Conservation (phyloP, 2,329 filamentous ascomycete species). For the Exserohilum turcica region DNA sequence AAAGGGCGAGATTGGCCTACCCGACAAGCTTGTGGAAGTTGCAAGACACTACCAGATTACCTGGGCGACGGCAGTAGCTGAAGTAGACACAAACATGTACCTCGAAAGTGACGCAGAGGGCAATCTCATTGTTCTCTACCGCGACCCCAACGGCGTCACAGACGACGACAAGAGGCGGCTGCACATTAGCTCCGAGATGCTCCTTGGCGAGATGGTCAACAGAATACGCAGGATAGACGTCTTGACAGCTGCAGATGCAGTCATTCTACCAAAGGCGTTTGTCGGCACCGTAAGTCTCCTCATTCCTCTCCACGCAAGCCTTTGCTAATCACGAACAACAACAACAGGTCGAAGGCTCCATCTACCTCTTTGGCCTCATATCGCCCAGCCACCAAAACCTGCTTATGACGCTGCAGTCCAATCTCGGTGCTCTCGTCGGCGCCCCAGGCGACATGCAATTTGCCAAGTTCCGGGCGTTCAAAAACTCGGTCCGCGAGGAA, state of each 20-base stretch:
- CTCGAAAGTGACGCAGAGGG: slow-evolving; percentile 85
- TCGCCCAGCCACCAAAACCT: slow-evolving; percentile 73
- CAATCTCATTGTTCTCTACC: slow-evolving; percentile 80
- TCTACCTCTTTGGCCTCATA: slow-evolving; percentile 88
- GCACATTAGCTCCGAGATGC: slow-evolving; percentile 78
- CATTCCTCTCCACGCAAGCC: neutral
- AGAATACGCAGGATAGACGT: slow-evolving; percentile 77
- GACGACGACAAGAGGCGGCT: slow-evolving; percentile 73
- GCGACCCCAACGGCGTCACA: slow-evolving; percentile 73
- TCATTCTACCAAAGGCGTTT: slow-evolving; percentile 82
- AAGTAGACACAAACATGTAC: slow-evolving; percentile 74
- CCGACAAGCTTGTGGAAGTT: slow-evolving; percentile 71
- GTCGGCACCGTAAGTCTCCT: slow-evolving; percentile 74
- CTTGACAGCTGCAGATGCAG: slow-evolving; percentile 64
- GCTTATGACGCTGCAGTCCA: slow-evolving; percentile 78
- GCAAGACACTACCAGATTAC: slow-evolving; percentile 79
- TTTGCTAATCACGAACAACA: slow-evolving; percentile 48
- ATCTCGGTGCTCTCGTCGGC: slow-evolving; percentile 68
- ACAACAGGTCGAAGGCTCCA: slow-evolving; percentile 81
- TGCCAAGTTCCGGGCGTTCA: slow-evolving; percentile 79
- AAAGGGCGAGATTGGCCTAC: slow-evolving; percentile 60
- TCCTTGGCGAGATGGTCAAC: slow-evolving; percentile 92
- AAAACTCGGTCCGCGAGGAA: slow-evolving; percentile 70
- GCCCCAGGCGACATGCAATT: slow-evolving; percentile 78
- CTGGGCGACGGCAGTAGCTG: slow-evolving; percentile 80